Conservation (phyloP, 805 yeast genomes). For the Pichia deserticola region DNA sequence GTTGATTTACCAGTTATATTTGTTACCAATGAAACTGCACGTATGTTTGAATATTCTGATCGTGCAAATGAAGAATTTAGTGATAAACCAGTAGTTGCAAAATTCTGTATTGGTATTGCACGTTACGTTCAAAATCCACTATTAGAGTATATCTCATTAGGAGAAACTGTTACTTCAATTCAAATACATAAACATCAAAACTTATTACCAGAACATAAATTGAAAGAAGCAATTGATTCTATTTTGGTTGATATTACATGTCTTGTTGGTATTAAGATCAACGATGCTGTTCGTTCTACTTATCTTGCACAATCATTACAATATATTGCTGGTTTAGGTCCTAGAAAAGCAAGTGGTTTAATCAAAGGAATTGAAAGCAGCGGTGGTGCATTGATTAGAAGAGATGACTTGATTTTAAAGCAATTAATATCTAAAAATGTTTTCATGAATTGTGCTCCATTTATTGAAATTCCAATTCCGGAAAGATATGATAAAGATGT, state of each 20-base stretch:
- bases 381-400: constrained; percentile 54
- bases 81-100: constrained; percentile 70
- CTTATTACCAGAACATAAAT: constrained; percentile 54
- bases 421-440: constrained; percentile 72
- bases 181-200: constrained; percentile 64
- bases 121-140: constrained; percentile 92
- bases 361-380: constrained; percentile 67
- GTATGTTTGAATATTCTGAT: constrained; percentile 73
- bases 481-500: constrained; percentile 54
- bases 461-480: constrained; percentile 64
- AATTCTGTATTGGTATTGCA: constrained; percentile 84
- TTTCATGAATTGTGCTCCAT: constrained; percentile 88
- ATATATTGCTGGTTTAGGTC: constrained; percentile 88
- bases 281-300: constrained; percentile 74
- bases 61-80: constrained; percentile 75
- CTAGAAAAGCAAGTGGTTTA: constrained; percentile 86
- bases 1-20: constrained; percentile 58
- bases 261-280: constrained; percentile 88
- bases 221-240: constrained; percentile 63
- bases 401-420: constrained; percentile 80
- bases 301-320: constrained; percentile 67
- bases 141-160: constrained; percentile 76
- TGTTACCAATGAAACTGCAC: constrained; percentile 90
- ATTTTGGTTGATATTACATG: constrained; percentile 86
- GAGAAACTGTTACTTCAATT: constrained; percentile 63